These are phyloP conservation scores for Colletotrichum lentis DNA, from an alignment of 2,329 filamentous ascomycete genomes.

Conservation along the genomic window DNA sequence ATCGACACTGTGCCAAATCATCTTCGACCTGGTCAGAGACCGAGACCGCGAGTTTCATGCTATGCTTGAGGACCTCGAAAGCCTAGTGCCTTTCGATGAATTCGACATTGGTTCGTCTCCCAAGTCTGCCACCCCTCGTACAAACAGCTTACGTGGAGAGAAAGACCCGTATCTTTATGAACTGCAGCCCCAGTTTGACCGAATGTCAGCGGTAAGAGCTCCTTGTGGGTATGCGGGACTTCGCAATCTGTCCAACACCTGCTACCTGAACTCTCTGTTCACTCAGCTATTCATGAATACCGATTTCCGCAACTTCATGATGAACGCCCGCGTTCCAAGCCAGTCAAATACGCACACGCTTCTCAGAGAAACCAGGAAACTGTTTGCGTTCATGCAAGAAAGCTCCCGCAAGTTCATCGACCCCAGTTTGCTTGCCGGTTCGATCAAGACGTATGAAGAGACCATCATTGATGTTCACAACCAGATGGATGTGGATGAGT, in stretches of 20 bases:
- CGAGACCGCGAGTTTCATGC: slow-evolving; percentile 56
- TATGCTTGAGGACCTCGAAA: slow-evolving; percentile 61
- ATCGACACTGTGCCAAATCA: slow-evolving; percentile 66
- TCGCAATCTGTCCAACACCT: slow-evolving; percentile 93
- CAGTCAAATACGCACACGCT: slow-evolving; percentile 68
- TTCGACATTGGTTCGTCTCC: slow-evolving; percentile 23
- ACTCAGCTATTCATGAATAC: slow-evolving; percentile 97
- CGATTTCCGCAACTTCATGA: slow-evolving; percentile 84
- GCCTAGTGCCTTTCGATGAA: slow-evolving; percentile 56
- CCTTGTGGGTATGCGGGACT: slow-evolving; percentile 86
- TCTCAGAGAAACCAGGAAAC: slow-evolving; percentile 77
- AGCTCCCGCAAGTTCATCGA: slow-evolving; percentile 78
- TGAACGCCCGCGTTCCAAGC: slow-evolving; percentile 68
- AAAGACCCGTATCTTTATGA: slow-evolving; percentile 67
- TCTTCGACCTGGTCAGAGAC: slow-evolving; percentile 64
- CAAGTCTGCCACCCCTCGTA: background rate
- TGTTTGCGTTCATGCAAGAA: slow-evolving; percentile 89
- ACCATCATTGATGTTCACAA: slow-evolving; percentile 82
- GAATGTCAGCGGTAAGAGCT: slow-evolving; percentile 73
- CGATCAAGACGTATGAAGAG: slow-evolving; percentile 84
- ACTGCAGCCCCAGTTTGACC: slow-evolving; percentile 69
- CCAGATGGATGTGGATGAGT: slow-evolving; percentile 99
- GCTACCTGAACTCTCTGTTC: slow-evolving; percentile 93
- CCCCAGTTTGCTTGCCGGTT: slow-evolving; percentile 74
- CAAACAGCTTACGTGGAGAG: slow-evolving; percentile 15